Evolutionary conservation across 2,329 filamentous ascomycete species (phyloP), one percentile per base, ranked within the genome.

Genomic region (Alternaria brassicae): DNA sequence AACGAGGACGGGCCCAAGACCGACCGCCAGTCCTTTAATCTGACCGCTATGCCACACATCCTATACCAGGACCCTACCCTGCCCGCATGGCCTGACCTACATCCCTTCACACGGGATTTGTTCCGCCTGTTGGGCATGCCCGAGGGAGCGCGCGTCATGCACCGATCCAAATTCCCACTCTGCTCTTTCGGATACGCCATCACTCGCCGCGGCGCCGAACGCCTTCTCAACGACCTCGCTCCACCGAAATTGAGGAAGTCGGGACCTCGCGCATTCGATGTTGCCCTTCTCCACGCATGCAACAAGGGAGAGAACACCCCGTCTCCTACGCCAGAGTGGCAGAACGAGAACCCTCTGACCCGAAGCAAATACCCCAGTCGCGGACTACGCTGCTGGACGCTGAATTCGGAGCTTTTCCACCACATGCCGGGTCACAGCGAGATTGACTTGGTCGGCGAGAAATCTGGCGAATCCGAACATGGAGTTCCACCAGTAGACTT

Each of bases 171-270:
- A 27, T 79, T 77, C 39, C 80, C 80, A 0, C 77, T 81, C 25
- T 81, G 80, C 65, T 81, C 80, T 9, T 81, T 81, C 56, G 79
- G 76, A 51, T 81, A 80, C 61, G 80, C 79, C 13, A 67, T 81
- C 7, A 80, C 79, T 1, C 76, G 79, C 28, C 51, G 69, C 15
- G 74, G 78, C 10, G 80, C 80, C 10, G 65, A 73, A 48, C 76
- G 74, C 23, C 67, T 81, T 1, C 69, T 81, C 27, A 65, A 66
- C 45, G 76, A 80, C 30, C 74, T 81, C 44, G 79, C 80, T 2
- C 73, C 75, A 2, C 59, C 72, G 1, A 71, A 69, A 42, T 62
- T 75, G 9, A 63, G 41, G 13, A 63, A 68, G 15, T 63, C 69
- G 32, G 72, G 74, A 4, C 65, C 74, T 9, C 66, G 72, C 44